A percentile compares a stretch with the other conserved stretches of the same genome.
phyloP scores from a whole-genome alignment of 148 eudicot genomes.

The Agrostemma githago region DNA sequence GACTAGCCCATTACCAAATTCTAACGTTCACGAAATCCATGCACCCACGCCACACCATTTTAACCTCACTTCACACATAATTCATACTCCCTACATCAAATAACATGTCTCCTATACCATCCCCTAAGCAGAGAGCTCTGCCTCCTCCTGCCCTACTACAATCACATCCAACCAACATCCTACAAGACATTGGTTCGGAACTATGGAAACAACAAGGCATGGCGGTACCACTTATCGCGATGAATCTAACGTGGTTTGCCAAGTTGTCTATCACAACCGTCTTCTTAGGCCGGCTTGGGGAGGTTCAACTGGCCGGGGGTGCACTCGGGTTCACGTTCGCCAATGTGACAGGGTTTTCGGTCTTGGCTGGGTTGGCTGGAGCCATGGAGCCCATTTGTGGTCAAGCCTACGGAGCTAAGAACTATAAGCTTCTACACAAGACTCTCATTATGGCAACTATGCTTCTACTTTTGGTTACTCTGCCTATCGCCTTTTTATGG shows the following conservation, averaged over 20 bases:
- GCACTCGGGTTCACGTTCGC: slow-evolving; percentile 73
- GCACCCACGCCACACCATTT: slow-evolving; percentile 21
- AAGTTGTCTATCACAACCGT: slow-evolving; percentile 64
- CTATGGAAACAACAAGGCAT: slow-evolving; percentile 51
- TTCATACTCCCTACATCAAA: not conserved
- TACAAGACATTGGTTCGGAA: slow-evolving; percentile 30
- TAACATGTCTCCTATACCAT: slow-evolving; percentile 17
- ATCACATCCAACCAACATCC: slow-evolving; percentile 22
- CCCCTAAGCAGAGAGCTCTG: slow-evolving; percentile 2
- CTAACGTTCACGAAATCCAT: slow-evolving; percentile 27
- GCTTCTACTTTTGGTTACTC: slow-evolving; percentile 40
- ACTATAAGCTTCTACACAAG: slow-evolving; percentile 71
- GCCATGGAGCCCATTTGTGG: slow-evolving; percentile 98
- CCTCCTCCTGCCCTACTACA: not conserved
- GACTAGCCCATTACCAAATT: not conserved
- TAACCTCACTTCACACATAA: not conserved
- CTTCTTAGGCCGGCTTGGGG: slow-evolving; percentile 73
- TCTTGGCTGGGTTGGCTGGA: slow-evolving; percentile 60
- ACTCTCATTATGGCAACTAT: slow-evolving; percentile 61
- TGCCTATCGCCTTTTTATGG: slow-evolving; percentile 70
- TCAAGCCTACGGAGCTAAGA: slow-evolving; percentile 78
- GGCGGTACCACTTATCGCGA: slow-evolving; percentile 48
- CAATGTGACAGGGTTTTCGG: slow-evolving; percentile 78
- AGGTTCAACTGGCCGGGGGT: slow-evolving; percentile 69
- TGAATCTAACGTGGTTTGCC: slow-evolving; percentile 72